Percentiles rank a stretch among this genome's conserved stretches.
These are phyloP conservation scores for Penicillium bialowiezense DNA, from an alignment of 495 filamentous ascomycete genomes.

Conservation along the genomic window DNA sequence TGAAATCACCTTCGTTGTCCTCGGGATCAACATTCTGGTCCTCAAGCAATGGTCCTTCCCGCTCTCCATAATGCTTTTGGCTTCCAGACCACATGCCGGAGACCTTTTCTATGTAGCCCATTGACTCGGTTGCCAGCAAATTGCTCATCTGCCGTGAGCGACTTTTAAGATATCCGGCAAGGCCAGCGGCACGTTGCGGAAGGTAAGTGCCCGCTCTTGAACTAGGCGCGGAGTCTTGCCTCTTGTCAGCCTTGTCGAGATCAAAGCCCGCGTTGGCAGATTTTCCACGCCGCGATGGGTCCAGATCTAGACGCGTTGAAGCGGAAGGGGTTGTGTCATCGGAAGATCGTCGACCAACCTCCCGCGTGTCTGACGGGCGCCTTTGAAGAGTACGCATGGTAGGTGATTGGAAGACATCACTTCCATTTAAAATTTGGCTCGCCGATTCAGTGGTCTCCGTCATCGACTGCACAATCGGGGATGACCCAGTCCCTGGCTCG, in stretches of 20 bases:
- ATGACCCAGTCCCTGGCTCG: slow-evolving; percentile 67
- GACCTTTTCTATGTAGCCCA: slow-evolving; percentile 96
- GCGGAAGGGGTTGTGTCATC: slow-evolving; percentile 42
- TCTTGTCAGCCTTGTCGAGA: slow-evolving; percentile 21
- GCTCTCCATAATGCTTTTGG: slow-evolving; percentile 81
- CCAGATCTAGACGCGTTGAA: slow-evolving; percentile 13
- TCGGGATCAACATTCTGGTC: slow-evolving; percentile 61
- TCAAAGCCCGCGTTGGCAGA: slow-evolving; percentile 14
- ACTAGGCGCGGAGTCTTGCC: slow-evolving; percentile 1
- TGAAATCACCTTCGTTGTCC: slow-evolving; percentile 58
- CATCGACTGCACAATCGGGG: slow-evolving; percentile 64
- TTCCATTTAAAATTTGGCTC: slow-evolving; percentile 83
- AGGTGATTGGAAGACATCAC: slow-evolving; percentile 87
- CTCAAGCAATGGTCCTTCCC: slow-evolving; percentile 63
- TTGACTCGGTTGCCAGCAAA: slow-evolving; percentile 85
- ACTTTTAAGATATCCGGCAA: slow-evolving; percentile 79
- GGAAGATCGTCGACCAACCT: slow-evolving; percentile 33
- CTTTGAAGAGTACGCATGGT: slow-evolving; percentile 54
- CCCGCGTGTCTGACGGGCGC: slow-evolving; percentile 24
- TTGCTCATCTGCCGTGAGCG: slow-evolving; percentile 78
- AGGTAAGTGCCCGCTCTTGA: slow-evolving; percentile 68
- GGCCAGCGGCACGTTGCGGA: slow-evolving; percentile 77
- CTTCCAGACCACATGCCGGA: slow-evolving; percentile 97
- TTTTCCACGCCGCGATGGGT: neutral
- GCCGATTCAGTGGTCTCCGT: slow-evolving; percentile 75